Conservation (phyloP, 2,329 filamentous ascomycete genomes). For the Nemania serpens region DNA sequence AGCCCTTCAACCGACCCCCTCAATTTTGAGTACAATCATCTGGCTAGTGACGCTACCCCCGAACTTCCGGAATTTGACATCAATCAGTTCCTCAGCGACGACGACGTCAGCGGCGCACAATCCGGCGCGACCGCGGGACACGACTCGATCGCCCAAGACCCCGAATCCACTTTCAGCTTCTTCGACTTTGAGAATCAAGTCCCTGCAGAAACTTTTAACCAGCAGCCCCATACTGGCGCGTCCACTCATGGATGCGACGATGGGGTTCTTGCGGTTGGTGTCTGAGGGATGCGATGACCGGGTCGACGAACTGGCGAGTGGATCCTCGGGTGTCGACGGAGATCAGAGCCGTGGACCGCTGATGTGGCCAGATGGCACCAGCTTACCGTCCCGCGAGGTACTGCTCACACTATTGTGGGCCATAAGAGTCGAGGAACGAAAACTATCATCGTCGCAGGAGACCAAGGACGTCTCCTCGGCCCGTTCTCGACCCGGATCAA, state of each 20-base stretch:
- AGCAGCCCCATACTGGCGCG: constrained; percentile 76
- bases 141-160: constrained; percentile 56
- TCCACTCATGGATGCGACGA: constrained; percentile 75
- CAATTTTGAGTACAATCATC: constrained; percentile 69
- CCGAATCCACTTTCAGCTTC: constrained; percentile 57
- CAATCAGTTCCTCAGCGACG: constrained; percentile 60
- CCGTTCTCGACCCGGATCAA: constrained; percentile 35
- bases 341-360: constrained; percentile 42
- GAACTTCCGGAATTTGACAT: constrained; percentile 49
- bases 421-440: constrained; percentile 43
- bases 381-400: constrained; percentile 45
- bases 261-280: constrained; percentile 73
- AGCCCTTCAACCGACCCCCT: constrained; percentile 72
- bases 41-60: constrained; percentile 64
- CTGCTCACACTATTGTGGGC: constrained; percentile 45
- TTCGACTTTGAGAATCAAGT: constrained; percentile 64
- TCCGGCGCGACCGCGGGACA: constrained; percentile 55
- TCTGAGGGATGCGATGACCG: constrained; percentile 60
- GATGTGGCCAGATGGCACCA: constrained; percentile 44
- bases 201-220: constrained; percentile 69
- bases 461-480: constrained; percentile 31
- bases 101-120: constrained; percentile 53
- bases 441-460: constrained; percentile 30
- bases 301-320: constrained; percentile 46
- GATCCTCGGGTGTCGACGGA: constrained; percentile 45